Percentiles rank a stretch among this genome's conserved stretches.
phyloP scores from a whole-genome alignment of 208 protist genomes.

The Trypanosoma mega region DNA sequence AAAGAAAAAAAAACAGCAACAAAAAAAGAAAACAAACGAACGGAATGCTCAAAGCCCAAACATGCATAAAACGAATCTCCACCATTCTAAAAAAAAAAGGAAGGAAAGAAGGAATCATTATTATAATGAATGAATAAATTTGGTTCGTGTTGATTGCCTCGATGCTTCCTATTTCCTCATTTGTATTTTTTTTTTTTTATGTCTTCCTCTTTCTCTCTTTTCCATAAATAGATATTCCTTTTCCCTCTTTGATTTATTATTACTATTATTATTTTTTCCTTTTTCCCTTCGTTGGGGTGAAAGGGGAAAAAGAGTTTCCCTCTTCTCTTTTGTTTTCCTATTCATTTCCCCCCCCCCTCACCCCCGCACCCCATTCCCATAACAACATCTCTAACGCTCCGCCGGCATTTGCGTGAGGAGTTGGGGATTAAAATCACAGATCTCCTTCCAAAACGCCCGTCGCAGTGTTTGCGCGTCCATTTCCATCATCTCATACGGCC shows the following conservation, averaged over 20 bases:
- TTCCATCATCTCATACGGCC: conserved; percentile 69
- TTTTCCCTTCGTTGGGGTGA: too few species aligned
- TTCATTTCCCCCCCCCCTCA: too few species aligned
- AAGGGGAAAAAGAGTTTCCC: too few species aligned
- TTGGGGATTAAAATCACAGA: conserved; percentile 74
- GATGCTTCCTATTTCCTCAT: background rate
- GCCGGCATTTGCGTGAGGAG: conserved; percentile 30
- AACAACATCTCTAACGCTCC: too few species aligned
- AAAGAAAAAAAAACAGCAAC: background rate
- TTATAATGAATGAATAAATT: conserved; percentile 6
- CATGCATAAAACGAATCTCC: background rate
- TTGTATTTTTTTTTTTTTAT: background rate
- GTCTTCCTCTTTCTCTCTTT: background rate
- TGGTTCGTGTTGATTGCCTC: too few species aligned
- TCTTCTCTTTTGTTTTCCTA: too few species aligned
- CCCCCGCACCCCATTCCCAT: too few species aligned
- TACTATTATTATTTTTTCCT: background rate
- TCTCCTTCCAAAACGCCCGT: conserved; percentile 87
- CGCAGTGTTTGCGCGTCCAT: conserved; percentile 74
- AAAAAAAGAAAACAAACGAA: conserved; percentile 13
- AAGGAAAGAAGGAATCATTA: conserved; percentile 23
- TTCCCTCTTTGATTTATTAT: background rate
- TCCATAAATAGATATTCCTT: background rate
- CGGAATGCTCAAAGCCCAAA: background rate
- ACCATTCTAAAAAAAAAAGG: conserved; percentile 15